Percentiles rank a stretch among this genome's conserved stretches.
Conservation (phyloP, 305 asterid genomes). For the Ajuga reptans region DNA sequence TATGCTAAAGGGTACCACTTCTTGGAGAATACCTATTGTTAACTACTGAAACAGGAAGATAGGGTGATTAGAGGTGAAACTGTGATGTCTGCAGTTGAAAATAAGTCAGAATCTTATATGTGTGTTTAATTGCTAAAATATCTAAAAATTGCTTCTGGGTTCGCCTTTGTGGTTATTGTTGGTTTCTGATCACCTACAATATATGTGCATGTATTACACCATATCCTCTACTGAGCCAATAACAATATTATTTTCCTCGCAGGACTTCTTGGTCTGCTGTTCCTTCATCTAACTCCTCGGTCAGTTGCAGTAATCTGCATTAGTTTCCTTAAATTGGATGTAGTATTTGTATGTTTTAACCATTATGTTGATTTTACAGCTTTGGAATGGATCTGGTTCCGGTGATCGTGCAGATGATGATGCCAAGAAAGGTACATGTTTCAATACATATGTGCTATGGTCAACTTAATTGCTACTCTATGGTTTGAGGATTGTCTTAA, state of each 20-base stretch:
- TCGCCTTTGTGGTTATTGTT: constrained; percentile 8
- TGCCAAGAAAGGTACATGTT: constrained; percentile 43
- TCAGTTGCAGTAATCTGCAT: constrained; percentile 25
- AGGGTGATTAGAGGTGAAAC: not conserved
- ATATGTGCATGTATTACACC: not conserved
- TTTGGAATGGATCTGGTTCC: constrained; percentile 39
- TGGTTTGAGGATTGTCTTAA: not conserved
- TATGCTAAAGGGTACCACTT: not conserved
- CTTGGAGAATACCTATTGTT: not conserved
- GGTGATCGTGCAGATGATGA: constrained; percentile 33
- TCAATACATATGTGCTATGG: not conserved
- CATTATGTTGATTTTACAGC: constrained; percentile 25
- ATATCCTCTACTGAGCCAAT: constrained; percentile 14
- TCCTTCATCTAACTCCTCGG: constrained; percentile 50
- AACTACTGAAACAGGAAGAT: constrained; percentile 1
- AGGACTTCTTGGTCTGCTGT: constrained; percentile 76
- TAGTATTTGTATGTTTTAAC: not conserved
- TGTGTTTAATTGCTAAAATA: constrained; percentile 2
- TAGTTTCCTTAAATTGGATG: not conserved
- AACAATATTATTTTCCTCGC: constrained; percentile 24
- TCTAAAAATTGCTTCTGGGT: not conserved
- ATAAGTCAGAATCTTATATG: not conserved
- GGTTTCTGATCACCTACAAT: constrained; percentile 12
- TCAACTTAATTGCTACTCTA: constrained; percentile 8
- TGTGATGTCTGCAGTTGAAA: not conserved